Percentiles rank a stretch among this genome's conserved stretches.
These are phyloP conservation scores for Rhododendron simsii DNA, from an alignment of 148 eudicot genomes.

Conservation along the genomic window DNA sequence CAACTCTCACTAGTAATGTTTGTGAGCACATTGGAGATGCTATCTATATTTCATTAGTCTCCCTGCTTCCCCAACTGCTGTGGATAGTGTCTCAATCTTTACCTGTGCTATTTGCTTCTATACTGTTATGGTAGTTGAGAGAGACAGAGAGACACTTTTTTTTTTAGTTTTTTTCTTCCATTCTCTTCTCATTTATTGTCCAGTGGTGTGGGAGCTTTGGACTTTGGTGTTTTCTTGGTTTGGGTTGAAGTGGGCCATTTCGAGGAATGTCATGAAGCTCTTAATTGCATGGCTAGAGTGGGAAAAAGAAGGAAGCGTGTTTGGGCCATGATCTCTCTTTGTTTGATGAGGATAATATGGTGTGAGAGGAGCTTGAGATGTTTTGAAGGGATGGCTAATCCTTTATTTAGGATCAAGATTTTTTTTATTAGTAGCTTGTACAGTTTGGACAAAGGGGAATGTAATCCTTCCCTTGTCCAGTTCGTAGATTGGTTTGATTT, in stretches of 20 bases:
- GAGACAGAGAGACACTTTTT: neutral
- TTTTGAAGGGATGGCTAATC: neutral
- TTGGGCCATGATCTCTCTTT: neutral
- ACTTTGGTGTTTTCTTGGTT: neutral
- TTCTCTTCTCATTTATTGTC: neutral
- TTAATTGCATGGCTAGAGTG: neutral
- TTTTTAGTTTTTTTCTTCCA: neutral
- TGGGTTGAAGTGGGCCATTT: neutral
- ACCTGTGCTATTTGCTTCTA: neutral
- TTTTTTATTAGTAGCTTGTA: neutral
- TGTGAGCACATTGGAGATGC: neutral
- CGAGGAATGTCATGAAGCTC: neutral
- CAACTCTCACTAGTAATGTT: neutral
- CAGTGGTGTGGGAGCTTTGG: too few species aligned
- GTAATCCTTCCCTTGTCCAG: neutral
- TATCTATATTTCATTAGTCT: neutral
- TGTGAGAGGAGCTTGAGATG: neutral
- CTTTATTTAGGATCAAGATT: neutral
- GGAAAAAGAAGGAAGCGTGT: neutral
- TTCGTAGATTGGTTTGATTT: neutral
- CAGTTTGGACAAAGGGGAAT: neutral
- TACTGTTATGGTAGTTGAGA: neutral
- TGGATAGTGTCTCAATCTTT: neutral
- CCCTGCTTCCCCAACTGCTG: neutral
- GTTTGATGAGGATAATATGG: neutral